A percentile compares a stretch with the other conserved stretches of the same genome.
These are phyloP conservation scores for Periconia sp. DNA, from an alignment of 2,329 filamentous ascomycete species.

Conservation along the genomic window DNA sequence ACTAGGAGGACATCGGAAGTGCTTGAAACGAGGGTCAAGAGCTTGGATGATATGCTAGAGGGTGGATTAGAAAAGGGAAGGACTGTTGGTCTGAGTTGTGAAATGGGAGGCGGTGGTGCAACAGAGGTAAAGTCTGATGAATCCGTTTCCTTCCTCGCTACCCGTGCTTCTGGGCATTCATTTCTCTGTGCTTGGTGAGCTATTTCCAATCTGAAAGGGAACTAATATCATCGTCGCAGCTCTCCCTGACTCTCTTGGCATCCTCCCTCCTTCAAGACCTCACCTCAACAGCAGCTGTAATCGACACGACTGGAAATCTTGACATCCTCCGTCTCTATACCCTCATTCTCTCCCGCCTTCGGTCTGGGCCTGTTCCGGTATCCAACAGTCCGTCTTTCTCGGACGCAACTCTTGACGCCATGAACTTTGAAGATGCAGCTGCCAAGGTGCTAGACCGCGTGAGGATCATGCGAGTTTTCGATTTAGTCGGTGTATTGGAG, in stretches of 20 bases:
- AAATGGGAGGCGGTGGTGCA: slow-evolving; percentile 24
- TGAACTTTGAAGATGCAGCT: slow-evolving; percentile 41
- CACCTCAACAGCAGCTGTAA: slow-evolving; percentile 45
- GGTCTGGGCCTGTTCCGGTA: no score
- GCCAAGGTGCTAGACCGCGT: slow-evolving; percentile 50
- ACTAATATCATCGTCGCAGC: no score
- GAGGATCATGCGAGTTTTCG: slow-evolving; percentile 58
- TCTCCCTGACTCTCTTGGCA: slow-evolving; percentile 45
- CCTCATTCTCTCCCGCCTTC: slow-evolving; percentile 30
- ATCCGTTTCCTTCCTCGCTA: background rate
- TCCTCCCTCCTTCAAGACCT: slow-evolving; percentile 44
- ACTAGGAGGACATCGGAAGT: background rate
- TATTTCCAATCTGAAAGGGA: no score
- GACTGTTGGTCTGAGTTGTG: slow-evolving; percentile 45
- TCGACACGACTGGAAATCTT: slow-evolving; percentile 55
- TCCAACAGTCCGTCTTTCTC: no score
- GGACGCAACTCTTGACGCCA: no score
- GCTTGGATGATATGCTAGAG: slow-evolving; percentile 44
- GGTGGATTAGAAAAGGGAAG: slow-evolving; percentile 46
- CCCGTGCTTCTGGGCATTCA: no score
- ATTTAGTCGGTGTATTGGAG: slow-evolving; percentile 56
- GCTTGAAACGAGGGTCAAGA: slow-evolving; percentile 29
- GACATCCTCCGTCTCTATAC: slow-evolving; percentile 50
- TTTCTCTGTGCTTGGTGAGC: no score
- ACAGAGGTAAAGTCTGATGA: slow-evolving; percentile 24